Evolutionary conservation across 169 alveolate genomes (phyloP), one percentile per base, ranked within the genome.

Genomic region (Plasmodium inui): DNA sequence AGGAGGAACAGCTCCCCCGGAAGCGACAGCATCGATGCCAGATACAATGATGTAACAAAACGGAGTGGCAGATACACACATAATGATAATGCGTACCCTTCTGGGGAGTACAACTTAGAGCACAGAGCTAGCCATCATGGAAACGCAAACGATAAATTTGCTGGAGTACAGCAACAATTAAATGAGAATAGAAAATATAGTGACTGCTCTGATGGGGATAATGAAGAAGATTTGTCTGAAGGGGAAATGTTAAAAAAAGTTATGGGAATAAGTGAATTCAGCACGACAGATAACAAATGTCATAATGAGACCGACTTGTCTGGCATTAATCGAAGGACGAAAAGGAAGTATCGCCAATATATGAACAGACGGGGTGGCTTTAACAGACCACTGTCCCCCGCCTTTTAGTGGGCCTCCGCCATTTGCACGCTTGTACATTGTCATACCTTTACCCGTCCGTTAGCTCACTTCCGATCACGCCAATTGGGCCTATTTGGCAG

Each of bases 341-440:
- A 96, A 83, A 96, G 99, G 70, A 96, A 97, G 82, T 98, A 98
- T 92, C 92, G 99, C 44, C 99, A 98, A 92, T 98, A 98, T 92
- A 98, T 98, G 99, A 98, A 98, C 95, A 94, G 99, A 37, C 95
- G 97, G 28, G 99, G 99, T 17, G 99, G 99, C 19, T 98, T 98
- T 94, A 98, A 98, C 79, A 91, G 99, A 10, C 98, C 99, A 19
- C 95, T 98, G 1, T 98, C 99, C 30, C 99, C 99, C n/a, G 93
- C 95, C 26, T 96, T 96, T 71, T 96, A 85, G 55, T 34, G 32
- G 0, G 3, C 3, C 34, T 26, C 46, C 6, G 10, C 79, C 9
- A 2, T 19, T 50, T 50, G 10, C 70, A 12, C 32, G 2, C 14
- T 8, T 30, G 37, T 9, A 44, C 19, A 79, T 80, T 80, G 14